Evolutionary conservation across 495 filamentous ascomycete species (phyloP).

Genomic region (Physcia stellaris): DNA sequence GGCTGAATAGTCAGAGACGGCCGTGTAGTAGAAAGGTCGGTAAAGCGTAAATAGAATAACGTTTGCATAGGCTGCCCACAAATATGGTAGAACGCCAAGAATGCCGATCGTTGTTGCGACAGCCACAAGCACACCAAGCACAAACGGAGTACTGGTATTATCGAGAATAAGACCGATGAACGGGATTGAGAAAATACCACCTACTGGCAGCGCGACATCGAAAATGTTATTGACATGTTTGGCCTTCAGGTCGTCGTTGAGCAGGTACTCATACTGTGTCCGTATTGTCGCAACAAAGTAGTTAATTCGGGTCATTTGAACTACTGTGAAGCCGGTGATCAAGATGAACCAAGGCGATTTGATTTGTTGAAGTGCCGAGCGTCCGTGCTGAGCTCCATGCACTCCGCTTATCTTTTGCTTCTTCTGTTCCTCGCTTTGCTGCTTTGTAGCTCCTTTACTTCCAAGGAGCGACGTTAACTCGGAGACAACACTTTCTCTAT

Average conservation of each 20-base stretch:
- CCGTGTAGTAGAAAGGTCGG: constrained; percentile 39
- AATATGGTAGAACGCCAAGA: constrained; percentile 57
- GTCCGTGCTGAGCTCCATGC: constrained; percentile 79
- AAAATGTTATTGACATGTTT: constrained; percentile 69
- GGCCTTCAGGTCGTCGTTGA: constrained; percentile 44
- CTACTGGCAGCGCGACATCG: constrained; percentile 76
- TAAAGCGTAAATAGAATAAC: constrained; percentile 61
- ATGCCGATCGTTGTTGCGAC: constrained; percentile 65
- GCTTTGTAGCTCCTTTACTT: constrained; percentile 34
- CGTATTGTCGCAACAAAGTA: constrained; percentile 92
- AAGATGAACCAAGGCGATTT: constrained; percentile 73
- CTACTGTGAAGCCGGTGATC: constrained; percentile 72
- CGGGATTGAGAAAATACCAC: constrained; percentile 71
- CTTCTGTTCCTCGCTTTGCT: constrained; percentile 34
- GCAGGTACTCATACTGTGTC: constrained; percentile 68
- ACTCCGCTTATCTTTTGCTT: constrained; percentile 56
- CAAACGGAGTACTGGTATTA: constrained; percentile 55
- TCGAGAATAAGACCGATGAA: constrained; percentile 82
- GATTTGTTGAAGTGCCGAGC: constrained; percentile 61
- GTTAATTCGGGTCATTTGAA: constrained; percentile 93
- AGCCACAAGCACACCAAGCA: constrained; percentile 58
- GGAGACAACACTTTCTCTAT: constrained; percentile 51
- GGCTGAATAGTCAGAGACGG: constrained; percentile 64
- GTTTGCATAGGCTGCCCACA: constrained; percentile 62
- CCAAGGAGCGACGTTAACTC: constrained; percentile 62